Percentiles rank a stretch among this genome's conserved stretches.
Evolutionary conservation across 257 asterid species (phyloP).

Genomic region (Nicotiana undulata): DNA sequence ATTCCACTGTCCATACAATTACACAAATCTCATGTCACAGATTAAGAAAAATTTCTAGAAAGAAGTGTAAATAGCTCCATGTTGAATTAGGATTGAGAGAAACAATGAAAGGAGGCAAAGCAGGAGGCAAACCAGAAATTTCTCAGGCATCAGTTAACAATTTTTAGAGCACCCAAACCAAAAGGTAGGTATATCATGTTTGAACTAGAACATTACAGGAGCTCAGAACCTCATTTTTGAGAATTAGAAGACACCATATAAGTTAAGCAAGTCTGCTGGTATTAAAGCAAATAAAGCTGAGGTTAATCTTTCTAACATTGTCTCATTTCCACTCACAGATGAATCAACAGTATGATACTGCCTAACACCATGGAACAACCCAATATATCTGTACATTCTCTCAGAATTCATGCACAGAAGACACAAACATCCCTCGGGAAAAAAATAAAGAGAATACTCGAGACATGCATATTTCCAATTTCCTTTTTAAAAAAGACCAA

Average conservation of each 20-base stretch:
- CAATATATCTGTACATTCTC: background rate
- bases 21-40: background rate
- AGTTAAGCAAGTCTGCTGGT: background rate
- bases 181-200: background rate
- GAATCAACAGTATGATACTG: background rate
- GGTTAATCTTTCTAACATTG: background rate
- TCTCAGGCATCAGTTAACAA: background rate
- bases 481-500: background rate
- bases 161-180: background rate
- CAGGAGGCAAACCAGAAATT: background rate
- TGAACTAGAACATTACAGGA: background rate
- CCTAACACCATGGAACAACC: background rate
- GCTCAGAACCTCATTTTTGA: background rate
- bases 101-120: background rate
- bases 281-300: background rate
- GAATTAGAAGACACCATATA: constrained; percentile 1
- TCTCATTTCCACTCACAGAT: background rate
- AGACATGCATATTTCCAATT: background rate
- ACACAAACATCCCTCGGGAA: background rate
- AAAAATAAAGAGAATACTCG: background rate
- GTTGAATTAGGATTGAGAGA: background rate
- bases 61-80: background rate
- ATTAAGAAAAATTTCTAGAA: background rate
- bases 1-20: constrained; percentile 2
- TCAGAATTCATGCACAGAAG: background rate